These are phyloP conservation scores for Ampelocalamus luodianensis DNA, from an alignment of 176 grass and related monocot genomes.

Conservation along the genomic window DNA sequence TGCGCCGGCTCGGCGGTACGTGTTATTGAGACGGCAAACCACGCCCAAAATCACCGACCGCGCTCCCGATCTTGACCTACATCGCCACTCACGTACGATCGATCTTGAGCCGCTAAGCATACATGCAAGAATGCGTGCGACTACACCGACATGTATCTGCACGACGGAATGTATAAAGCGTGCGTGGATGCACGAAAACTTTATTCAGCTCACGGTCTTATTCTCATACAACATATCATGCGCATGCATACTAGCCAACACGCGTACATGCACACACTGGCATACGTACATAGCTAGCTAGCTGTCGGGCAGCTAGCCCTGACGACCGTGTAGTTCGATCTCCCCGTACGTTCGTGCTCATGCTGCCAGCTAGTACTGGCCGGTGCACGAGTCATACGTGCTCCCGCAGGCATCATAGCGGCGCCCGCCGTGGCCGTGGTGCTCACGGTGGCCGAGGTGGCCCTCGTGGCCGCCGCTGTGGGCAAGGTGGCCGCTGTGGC, in stretches of 20 bases:
- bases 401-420: background rate
- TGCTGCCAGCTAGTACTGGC: background rate
- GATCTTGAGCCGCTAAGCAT: no score
- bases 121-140: no score
- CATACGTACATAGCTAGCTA: background rate
- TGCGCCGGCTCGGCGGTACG: no score
- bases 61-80: no score
- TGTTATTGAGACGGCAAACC: no score
- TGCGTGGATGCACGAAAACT: background rate
- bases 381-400: background rate
- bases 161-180: no score
- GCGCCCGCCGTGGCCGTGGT: background rate
- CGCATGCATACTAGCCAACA: no score
- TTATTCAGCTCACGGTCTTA: slow-evolving; percentile 26
- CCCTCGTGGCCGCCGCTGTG: slow-evolving; percentile 2
- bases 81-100: no score
- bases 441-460: background rate
- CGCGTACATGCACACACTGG: background rate
- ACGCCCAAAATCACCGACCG: no score
- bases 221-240: background rate
- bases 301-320: background rate
- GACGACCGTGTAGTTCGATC: background rate
- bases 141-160: no score
- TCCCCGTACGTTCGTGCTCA: background rate
- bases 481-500: background rate